These are phyloP conservation scores for Ballota nigra DNA, from an alignment of 257 asterid species.

Conservation along the genomic window DNA sequence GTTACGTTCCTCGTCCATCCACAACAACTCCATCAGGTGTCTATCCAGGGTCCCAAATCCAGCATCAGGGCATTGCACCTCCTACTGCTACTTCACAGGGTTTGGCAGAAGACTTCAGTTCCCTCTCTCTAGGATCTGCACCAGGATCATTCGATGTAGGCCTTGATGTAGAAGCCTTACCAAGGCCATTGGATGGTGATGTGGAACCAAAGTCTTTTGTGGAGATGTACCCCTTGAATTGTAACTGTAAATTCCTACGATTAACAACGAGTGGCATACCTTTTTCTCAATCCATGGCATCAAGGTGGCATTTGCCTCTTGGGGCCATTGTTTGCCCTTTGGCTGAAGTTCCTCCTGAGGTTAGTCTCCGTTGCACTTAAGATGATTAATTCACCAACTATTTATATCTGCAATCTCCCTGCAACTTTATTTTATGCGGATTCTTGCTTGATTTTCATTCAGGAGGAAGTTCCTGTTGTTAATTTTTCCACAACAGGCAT, in stretches of 20 bases:
- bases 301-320: slow-evolving; percentile 72
- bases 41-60: slow-evolving; percentile 40
- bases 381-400: slow-evolving; percentile 19
- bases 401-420: slow-evolving; percentile 1
- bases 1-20: slow-evolving; percentile 43
- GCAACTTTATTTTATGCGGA: slow-evolving; percentile 14
- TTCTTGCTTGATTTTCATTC: slow-evolving; percentile 31
- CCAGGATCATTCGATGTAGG: slow-evolving; percentile 74
- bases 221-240: slow-evolving; percentile 61
- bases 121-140: slow-evolving; percentile 54
- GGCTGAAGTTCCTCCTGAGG: slow-evolving; percentile 66
- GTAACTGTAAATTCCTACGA: slow-evolving; percentile 53
- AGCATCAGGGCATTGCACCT: slow-evolving; percentile 47
- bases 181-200: slow-evolving; percentile 72
- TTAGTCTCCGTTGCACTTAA: slow-evolving; percentile 32
- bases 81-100: slow-evolving; percentile 45
- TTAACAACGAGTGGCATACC: slow-evolving; percentile 63
- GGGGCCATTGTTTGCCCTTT: slow-evolving; percentile 78
- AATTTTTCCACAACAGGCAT: slow-evolving; percentile 56
- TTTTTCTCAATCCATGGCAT: slow-evolving; percentile 54
- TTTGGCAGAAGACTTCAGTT: slow-evolving; percentile 64
- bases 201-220: slow-evolving; percentile 42
- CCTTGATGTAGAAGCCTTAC: slow-evolving; percentile 57
- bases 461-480: slow-evolving; percentile 76
- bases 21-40: slow-evolving; percentile 31